Conservation (phyloP, 805 yeast species). For the Candida saitoana region DNA sequence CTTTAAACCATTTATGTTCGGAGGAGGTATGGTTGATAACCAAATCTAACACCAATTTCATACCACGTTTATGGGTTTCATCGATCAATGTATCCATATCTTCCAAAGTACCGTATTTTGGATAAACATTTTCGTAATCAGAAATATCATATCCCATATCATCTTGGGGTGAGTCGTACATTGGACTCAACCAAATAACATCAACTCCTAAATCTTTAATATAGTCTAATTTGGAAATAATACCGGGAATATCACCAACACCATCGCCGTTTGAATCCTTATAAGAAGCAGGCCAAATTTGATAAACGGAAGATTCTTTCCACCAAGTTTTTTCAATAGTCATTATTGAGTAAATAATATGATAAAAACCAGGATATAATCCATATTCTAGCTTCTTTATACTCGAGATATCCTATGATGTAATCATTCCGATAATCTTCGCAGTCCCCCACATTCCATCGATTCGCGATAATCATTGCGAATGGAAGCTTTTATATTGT, state of each 20-base stretch:
- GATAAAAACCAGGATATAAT: too few relatives aligned
- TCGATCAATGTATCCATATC: slow-evolving; percentile 48
- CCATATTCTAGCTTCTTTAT: too few relatives aligned
- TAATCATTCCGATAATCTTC: background rate
- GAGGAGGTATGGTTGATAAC: slow-evolving; percentile 57
- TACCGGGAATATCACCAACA: slow-evolving; percentile 54
- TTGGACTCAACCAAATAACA: slow-evolving; percentile 55
- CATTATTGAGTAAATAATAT: too few relatives aligned
- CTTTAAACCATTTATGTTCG: slow-evolving; percentile 57
- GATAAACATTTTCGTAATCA: slow-evolving; percentile 49
- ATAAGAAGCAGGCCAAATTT: slow-evolving; percentile 59
- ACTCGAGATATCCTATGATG: too few relatives aligned
- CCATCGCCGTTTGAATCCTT: slow-evolving; percentile 60
- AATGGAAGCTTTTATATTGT: background rate
- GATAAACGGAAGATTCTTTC: slow-evolving; percentile 55
- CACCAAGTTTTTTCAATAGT: slow-evolving; percentile 36
- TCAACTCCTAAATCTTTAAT: slow-evolving; percentile 47
- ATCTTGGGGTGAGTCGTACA: slow-evolving; percentile 55
- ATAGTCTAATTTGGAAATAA: slow-evolving; percentile 49
- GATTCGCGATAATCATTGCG: background rate
- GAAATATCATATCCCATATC: slow-evolving; percentile 64
- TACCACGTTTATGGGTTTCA: slow-evolving; percentile 45
- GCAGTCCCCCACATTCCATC: background rate
- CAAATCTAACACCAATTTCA: slow-evolving; percentile 51
- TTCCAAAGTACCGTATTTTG: slow-evolving; percentile 50